Evolutionary conservation across 306 rosid genomes (phyloP), one percentile per base, ranked within the genome.

Genomic region (Elaeagnus macrophylla): DNA sequence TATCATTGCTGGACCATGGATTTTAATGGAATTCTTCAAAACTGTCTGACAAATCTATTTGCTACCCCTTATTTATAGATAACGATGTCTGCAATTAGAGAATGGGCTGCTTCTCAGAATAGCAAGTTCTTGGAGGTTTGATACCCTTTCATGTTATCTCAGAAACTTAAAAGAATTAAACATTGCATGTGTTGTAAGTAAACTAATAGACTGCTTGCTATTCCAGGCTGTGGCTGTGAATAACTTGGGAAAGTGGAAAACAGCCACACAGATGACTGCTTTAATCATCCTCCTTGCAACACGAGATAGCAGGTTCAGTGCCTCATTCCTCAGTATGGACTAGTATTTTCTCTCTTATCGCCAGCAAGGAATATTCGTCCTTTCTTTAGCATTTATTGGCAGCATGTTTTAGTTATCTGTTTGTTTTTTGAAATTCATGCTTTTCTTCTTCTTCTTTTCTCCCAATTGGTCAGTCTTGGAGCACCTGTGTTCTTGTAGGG

Each of bases 31-130:
- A 13, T 72, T 59, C 15, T 9, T 63, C 16, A 37, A 8, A 8
- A 48, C 13, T 53, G 36, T 43, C 78, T 70, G 59, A 70, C 67
- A 8, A 18, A 68, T 70, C 57, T 15, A 14, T 54, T 47, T 62
- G 57, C 48, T 45, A 5, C 15, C 9, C 71, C 71, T 62, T 68
- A 42, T 59, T 48, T 73, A 54, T 52, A 93, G 96, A 93, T 93
- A 73, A 93, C 99, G 57, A 93, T 93, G 99, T 93, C 99, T 38
- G 99, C 99, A 1, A 96, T 93, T 54, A 88, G 99, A 84, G 99
- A 93, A 75, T 88, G 99, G 99, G 99, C 99, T 43, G 99, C 99
- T 68, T 93, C 99, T 64, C 90, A 88, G 75, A 83, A 88, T 62
- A 70, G 81, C 63, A 73, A 81, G 80, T 94, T 93, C 59, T 76